phyloP scores from a whole-genome alignment of 1,284 basidiomycete species.

The Mycena sp. region DNA sequence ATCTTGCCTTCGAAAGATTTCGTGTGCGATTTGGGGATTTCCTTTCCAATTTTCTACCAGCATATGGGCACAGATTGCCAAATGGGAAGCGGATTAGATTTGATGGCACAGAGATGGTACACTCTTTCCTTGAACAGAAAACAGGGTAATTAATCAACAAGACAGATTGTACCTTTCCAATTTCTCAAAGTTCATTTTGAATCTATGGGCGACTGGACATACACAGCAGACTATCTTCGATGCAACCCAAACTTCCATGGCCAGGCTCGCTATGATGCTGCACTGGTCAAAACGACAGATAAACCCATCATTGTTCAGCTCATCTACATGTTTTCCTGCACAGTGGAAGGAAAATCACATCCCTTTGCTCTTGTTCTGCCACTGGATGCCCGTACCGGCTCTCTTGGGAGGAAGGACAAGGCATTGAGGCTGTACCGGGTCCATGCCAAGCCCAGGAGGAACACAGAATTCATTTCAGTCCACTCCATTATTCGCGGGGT shows the following conservation, averaged over 20 bases:
- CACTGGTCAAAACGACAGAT: neutral
- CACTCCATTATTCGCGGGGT: too few relatives aligned
- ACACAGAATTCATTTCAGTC: too few relatives aligned
- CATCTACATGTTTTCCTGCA: constrained; percentile 39
- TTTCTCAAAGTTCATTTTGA: too few relatives aligned
- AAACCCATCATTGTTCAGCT: constrained; percentile 21
- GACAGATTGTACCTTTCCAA: constrained; percentile 40
- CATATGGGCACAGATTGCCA: neutral
- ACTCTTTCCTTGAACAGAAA: too few relatives aligned
- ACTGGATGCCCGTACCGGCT: constrained; percentile 25
- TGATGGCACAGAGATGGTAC: too few relatives aligned
- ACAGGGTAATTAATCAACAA: too few relatives aligned
- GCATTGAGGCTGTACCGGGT: too few relatives aligned
- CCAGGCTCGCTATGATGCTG: neutral
- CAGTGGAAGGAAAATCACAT: constrained; percentile 27
- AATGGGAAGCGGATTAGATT: neutral
- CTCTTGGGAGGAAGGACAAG: constrained; percentile 23
- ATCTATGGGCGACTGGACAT: too few relatives aligned
- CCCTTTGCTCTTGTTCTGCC: constrained; percentile 40
- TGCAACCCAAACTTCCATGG: too few relatives aligned
- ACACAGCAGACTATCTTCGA: too few relatives aligned
- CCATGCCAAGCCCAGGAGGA: too few relatives aligned
- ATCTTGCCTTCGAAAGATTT: constrained; percentile 2
- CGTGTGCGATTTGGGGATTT: constrained; percentile 4
- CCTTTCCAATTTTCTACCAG: constrained; percentile 4